Evolutionary conservation across 768 basidiomycete species (phyloP), one percentile per base, ranked within the genome.

Genomic region (Lenzites betulinus): DNA sequence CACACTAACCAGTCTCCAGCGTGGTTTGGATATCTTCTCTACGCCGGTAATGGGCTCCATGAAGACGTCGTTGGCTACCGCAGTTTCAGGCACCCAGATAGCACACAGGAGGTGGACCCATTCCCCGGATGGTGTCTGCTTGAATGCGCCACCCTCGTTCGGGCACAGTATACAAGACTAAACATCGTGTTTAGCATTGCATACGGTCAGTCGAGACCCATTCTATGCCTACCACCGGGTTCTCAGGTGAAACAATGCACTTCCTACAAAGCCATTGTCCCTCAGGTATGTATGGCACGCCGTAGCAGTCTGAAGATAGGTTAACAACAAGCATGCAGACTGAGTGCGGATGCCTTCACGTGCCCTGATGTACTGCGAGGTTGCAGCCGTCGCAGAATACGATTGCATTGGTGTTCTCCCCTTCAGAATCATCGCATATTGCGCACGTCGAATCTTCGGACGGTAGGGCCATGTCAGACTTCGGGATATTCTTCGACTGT

Each of bases 321-420:
- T 18, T 18, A 18, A 18, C 2, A 26, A 26, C 7, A 50, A 3
- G 16, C 1, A 22, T 16, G 36, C 3, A 5, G 5, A 38, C 1
- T 30, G 28, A 12, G 38, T 26, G 18, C 3, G 38, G n/a, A 22
- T 30, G 2, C 47, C 26, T 6, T 9, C 3, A 66, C 82, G 54
- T 60, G 92, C 95, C 95, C 83, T 99, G 97, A 77, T 99, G 97
- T n/a, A 99, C 97, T 11, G 97, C 97, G 26, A 99, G 77, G 74
- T 98, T 98, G 73, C 97, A 99, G 0, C 96, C 97, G 71, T 99
- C 97, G 72, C 97, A 99, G 70, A 99, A 99, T 6, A 99, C 95
- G 67, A 98, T 99, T 7, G 95, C 97, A 72, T 98, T 99, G 59
- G 92, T 94, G 70, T 98, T 97, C 78, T 99, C 97, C 54, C 95